A percentile compares a stretch with the other conserved stretches of the same genome.
Evolutionary conservation across 148 eudicot genomes (phyloP).

Genomic region (Camellia granthamiana): DNA sequence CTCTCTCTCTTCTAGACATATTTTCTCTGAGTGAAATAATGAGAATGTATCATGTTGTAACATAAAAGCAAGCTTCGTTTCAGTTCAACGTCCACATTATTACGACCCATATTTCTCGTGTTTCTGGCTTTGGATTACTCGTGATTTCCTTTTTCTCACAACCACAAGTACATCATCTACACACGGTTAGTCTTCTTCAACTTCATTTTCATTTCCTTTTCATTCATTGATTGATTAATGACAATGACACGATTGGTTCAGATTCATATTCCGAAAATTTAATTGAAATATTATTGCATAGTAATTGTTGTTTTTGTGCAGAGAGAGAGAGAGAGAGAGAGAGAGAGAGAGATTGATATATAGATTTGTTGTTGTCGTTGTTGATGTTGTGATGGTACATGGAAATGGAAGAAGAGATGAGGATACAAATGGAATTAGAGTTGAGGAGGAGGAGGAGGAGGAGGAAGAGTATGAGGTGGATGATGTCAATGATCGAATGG

Average conservation of each 20-base stretch:
- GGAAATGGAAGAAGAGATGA: slow-evolving; percentile 5
- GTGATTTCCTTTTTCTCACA: neutral
- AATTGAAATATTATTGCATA: neutral
- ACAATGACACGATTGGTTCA: neutral
- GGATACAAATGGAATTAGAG: neutral
- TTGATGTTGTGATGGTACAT: neutral
- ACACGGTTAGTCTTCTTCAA: neutral
- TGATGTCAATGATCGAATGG: slow-evolving; percentile 34
- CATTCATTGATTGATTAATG: neutral
- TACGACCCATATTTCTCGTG: slow-evolving; percentile 7
- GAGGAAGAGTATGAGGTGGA: slow-evolving; percentile 43
- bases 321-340: neutral
- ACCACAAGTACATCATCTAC: too few species aligned
- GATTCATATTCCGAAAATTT: neutral
- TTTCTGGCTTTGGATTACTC: neutral
- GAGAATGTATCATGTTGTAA: too few species aligned
- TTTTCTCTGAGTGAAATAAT: too few species aligned
- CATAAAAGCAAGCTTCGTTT: neutral
- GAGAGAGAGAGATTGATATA: neutral
- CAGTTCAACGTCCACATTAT: neutral
- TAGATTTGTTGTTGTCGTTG: neutral
- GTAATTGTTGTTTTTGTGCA: neutral
- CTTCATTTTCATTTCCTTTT: neutral
- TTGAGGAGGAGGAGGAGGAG: neutral
- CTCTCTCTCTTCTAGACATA: too few species aligned